Evolutionary conservation across 1,284 basidiomycete species (phyloP).

Genomic region (Amylostereum chailletii): DNA sequence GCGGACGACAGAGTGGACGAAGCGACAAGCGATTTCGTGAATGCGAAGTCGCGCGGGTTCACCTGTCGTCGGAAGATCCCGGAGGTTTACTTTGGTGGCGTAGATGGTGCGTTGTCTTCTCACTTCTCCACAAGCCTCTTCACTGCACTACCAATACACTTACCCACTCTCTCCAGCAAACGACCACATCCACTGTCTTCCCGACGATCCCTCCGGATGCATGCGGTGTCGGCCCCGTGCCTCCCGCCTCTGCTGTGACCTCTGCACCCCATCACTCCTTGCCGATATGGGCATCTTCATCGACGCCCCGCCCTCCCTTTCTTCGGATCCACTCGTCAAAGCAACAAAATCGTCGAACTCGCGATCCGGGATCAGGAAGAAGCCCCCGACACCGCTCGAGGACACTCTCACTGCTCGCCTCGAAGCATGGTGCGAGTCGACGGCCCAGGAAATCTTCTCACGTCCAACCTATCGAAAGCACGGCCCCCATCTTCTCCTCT

Average conservation of each 20-base stretch:
- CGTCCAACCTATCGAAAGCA: neutral
- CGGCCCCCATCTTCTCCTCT: neutral
- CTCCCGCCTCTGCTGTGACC: conserved; percentile 9
- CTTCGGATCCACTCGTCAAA: no score
- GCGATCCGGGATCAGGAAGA: neutral
- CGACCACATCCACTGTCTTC: no score
- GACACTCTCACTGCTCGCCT: neutral
- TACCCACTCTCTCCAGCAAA: no score
- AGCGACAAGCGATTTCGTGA: conserved; percentile 12
- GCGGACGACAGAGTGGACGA: no score
- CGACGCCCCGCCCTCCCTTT: neutral
- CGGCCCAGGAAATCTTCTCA: neutral
- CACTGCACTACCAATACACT: no score
- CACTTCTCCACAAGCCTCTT: no score
- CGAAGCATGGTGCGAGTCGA: neutral
- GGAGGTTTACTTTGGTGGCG: neutral
- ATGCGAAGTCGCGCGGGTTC: conserved; percentile 3
- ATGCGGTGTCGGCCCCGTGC: no score
- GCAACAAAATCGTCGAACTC: no score
- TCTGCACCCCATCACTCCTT: conserved; percentile 5
- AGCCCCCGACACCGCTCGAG: neutral
- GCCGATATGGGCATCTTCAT: neutral
- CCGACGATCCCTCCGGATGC: no score
- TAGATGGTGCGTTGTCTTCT: no score
- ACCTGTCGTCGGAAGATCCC: neutral